Evolutionary conservation across 148 eudicot species (phyloP).

Genomic region (Diospyros kaki): DNA sequence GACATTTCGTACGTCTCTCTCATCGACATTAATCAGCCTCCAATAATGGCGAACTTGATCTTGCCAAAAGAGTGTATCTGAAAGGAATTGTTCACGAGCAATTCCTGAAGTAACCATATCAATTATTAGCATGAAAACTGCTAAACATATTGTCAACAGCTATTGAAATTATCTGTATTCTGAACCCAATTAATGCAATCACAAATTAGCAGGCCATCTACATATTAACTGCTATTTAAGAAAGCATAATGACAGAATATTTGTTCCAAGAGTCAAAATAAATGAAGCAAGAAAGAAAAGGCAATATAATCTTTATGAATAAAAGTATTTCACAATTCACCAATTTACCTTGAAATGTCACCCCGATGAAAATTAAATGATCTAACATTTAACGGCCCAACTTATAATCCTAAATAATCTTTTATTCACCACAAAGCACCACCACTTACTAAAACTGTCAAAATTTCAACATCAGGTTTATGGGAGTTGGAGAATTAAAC

Average conservation of each 20-base stretch:
- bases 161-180: background rate
- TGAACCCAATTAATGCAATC: background rate
- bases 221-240: background rate
- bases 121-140: background rate
- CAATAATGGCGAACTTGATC: slow-evolving; percentile 90
- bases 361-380: background rate
- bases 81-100: slow-evolving; percentile 47
- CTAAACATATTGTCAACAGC: too few relatives aligned
- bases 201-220: background rate
- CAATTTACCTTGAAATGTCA: background rate
- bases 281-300: background rate
- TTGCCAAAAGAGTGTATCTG: slow-evolving; percentile 79
- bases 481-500: background rate
- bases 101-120: slow-evolving; percentile 45
- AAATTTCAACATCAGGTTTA: background rate
- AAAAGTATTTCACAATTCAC: background rate
- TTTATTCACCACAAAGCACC: background rate
- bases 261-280: background rate
- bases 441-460: background rate
- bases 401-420: background rate
- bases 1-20: slow-evolving; percentile 70
- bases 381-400: background rate
- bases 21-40: slow-evolving; percentile 68
- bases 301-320: background rate
- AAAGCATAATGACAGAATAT: background rate